Evolutionary conservation across 768 basidiomycete genomes (phyloP).

Genomic region (Pleurotus tuber-regium): DNA sequence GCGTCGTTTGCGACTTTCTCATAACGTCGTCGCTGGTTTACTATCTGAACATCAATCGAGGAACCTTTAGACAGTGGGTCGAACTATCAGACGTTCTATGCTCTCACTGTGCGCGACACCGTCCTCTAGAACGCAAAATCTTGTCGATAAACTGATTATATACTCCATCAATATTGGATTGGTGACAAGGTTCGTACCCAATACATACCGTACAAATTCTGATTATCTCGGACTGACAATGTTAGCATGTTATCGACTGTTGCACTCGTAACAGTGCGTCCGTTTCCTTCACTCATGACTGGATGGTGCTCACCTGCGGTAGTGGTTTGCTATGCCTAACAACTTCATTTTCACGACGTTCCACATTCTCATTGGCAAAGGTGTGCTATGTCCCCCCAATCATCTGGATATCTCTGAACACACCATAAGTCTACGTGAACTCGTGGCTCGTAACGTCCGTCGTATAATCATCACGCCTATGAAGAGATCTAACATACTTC

Average conservation of each 20-base stretch:
- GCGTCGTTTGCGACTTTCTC: neutral
- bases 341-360: slow-evolving; percentile 3
- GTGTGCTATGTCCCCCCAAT: neutral
- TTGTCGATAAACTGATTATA: neutral
- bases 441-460: neutral
- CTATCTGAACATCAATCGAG: neutral
- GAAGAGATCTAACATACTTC: neutral
- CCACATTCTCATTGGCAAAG: neutral
- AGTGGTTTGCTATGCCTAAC: slow-evolving; percentile 3
- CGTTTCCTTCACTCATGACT: no score
- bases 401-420: neutral
- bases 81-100: neutral
- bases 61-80: neutral
- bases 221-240: no score
- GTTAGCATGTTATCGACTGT: neutral
- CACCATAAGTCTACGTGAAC: neutral
- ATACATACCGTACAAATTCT: no score
- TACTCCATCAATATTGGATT: slow-evolving; percentile 6
- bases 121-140: neutral
- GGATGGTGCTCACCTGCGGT: no score
- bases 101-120: no score
- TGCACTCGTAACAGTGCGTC: neutral
- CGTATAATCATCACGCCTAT: neutral
- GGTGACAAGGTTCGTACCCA: slow-evolving; percentile 6
- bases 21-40: neutral